Percentiles rank a stretch among this genome's conserved stretches.
phyloP scores from a whole-genome alignment of 139 green algal genomes.

The Chloropicon primus region DNA sequence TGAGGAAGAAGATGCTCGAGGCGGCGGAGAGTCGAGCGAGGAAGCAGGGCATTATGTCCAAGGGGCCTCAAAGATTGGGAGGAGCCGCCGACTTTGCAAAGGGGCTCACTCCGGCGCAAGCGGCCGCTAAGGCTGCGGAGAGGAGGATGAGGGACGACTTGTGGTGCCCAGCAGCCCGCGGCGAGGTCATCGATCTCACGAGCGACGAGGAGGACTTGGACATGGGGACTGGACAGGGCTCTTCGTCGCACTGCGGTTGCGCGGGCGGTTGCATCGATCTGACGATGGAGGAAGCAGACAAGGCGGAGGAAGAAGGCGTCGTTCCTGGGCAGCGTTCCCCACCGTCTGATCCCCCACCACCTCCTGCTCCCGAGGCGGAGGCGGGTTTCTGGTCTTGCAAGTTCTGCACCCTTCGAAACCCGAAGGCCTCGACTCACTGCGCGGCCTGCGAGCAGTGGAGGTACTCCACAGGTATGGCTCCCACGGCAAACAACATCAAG shows the following conservation, averaged over 20 bases:
- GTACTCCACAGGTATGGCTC: background rate
- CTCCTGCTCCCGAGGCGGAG: background rate
- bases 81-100: background rate
- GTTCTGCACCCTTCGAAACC: background rate
- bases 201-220: background rate
- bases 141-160: background rate
- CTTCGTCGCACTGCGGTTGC: background rate
- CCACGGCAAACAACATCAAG: background rate
- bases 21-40: background rate
- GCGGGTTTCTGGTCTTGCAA: background rate
- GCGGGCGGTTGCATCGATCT: background rate
- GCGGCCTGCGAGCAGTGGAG: background rate
- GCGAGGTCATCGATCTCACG: too few relatives aligned
- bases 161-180: background rate
- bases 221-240: background rate
- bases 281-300: background rate
- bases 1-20: background rate
- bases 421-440: background rate
- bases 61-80: background rate
- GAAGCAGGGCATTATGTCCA: background rate
- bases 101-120: background rate
- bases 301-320: background rate
- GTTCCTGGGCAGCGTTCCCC: background rate
- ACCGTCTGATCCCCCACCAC: background rate
- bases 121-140: conserved; percentile 1